Evolutionary conservation across 2,329 filamentous ascomycete species (phyloP), one percentile per base, ranked within the genome.

Genomic region (Trichothecium sympodiale): DNA sequence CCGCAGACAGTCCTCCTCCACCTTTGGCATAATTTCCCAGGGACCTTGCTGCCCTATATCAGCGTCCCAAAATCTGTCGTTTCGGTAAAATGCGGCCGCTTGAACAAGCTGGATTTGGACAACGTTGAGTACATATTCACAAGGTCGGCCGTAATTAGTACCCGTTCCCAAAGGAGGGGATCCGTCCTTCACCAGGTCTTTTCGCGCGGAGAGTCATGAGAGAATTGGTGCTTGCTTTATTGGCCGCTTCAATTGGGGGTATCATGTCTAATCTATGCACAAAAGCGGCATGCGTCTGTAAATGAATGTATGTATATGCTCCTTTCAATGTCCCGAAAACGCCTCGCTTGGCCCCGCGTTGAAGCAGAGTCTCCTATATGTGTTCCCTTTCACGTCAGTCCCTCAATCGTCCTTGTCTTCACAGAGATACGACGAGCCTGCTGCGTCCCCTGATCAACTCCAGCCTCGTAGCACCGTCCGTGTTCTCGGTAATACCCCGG

Each of bases 21-120:
- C 64, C 3, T 68, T 64, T 41, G 64, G 64, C 17, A 62, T 59
- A 2, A 65, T 63, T 0, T 64, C 1, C 31, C 57, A 0, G 41
- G 53, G 3, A 47, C 55, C 3, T 40, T 63, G 6, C 40, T 45
- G 35, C 41, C 47, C 7, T 52, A 51, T 30, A 41, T 67, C 8
- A 47, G 49, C 13, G 36, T 59, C 27, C 50, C 56, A 4, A 49
- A 55, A 17, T 23, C 50, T 0, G 61, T 55, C 0, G 39, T 69
- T 8, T 62, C 55, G 15, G 48, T 71, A 41, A 71, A 71, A 49
- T 67, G 62, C 4, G 67, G 67, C 0, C 53, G 58, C 9, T 40
- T 69, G 13, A 46, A 62, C 15, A 64, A 59, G 0, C 43, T 71
- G 20, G 51, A 55, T 20, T 62, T 62, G 52, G 44, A 53, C 2